Conservation (phyloP, 768 basidiomycete species). For the Auricularia sp. region DNA sequence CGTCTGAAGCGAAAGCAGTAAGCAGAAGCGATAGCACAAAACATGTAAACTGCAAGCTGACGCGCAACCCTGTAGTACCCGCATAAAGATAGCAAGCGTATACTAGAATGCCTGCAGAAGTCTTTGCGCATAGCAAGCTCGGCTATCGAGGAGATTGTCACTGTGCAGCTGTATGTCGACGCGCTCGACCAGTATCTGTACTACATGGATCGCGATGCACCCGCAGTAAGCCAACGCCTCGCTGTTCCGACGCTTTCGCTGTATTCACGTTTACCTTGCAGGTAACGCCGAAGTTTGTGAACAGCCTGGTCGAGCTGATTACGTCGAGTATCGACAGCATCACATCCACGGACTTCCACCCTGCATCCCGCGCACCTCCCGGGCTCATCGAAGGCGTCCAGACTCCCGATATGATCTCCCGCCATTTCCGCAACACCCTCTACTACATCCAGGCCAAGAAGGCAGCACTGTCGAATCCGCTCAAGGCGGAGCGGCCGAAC, state of each 20-base stretch:
- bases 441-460: conserved; percentile 74
- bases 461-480: conserved; percentile 18
- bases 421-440: conserved; percentile 90
- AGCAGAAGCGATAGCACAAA: conserved; percentile 21
- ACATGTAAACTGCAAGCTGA: not conserved
- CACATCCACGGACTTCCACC: conserved; percentile 77
- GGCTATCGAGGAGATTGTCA: conserved; percentile 93
- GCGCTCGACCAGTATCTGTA: conserved; percentile 93
- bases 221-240: conserved; percentile 51
- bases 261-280: conserved; percentile 19
- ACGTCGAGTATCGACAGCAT: conserved; percentile 90
- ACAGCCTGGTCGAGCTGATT: conserved; percentile 91
- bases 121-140: conserved; percentile 93
- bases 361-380: conserved; percentile 75
- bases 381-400: conserved; percentile 89
- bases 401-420: conserved; percentile 84
- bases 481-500: conserved; percentile 33
- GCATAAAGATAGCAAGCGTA: conserved; percentile 92
- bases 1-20: conserved; percentile 46
- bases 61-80: conserved; percentile 44
- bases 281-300: conserved; percentile 94
- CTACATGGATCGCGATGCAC: conserved; percentile 88
- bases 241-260: too few species aligned
- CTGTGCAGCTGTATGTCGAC: conserved; percentile 91
- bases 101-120: conserved; percentile 95